Evolutionary conservation across 2,329 filamentous ascomycete species (phyloP).

Genomic region (Penicillium sp.): DNA sequence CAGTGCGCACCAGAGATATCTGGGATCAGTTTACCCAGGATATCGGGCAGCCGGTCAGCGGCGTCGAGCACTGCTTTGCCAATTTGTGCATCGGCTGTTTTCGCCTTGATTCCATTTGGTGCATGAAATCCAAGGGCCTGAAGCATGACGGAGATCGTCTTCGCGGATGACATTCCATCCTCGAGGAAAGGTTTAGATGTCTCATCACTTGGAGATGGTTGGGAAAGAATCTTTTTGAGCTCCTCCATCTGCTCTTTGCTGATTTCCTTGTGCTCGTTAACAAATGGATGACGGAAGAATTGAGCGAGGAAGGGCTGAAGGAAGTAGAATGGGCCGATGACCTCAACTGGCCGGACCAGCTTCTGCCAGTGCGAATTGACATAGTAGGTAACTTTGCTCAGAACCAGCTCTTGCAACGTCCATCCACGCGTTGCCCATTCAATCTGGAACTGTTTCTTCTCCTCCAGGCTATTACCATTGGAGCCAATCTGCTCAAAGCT

Average conservation of each 20-base stretch:
- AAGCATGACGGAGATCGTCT: background rate
- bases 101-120: background rate
- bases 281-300: background rate
- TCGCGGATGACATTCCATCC: background rate
- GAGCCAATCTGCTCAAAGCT: constrained; percentile 1
- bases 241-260: background rate
- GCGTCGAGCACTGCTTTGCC: background rate
- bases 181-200: background rate
- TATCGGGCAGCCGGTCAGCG: background rate
- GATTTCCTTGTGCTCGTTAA: background rate
- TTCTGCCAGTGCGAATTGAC: constrained; percentile 1
- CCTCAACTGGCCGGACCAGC: background rate
- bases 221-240: background rate
- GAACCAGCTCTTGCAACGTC: background rate
- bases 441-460: constrained; percentile 1
- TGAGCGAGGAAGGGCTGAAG: background rate
- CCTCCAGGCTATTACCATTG: background rate
- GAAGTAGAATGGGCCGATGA: background rate
- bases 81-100: background rate
- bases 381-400: constrained; percentile 1
- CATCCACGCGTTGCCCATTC: constrained; percentile 25
- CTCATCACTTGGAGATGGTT: background rate
- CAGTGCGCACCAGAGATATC: background rate
- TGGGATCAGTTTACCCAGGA: background rate
- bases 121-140: background rate